Evolutionary conservation across 441 rosid genomes (phyloP), one percentile per base, ranked within the genome.

Genomic region (Hura crepitans): DNA sequence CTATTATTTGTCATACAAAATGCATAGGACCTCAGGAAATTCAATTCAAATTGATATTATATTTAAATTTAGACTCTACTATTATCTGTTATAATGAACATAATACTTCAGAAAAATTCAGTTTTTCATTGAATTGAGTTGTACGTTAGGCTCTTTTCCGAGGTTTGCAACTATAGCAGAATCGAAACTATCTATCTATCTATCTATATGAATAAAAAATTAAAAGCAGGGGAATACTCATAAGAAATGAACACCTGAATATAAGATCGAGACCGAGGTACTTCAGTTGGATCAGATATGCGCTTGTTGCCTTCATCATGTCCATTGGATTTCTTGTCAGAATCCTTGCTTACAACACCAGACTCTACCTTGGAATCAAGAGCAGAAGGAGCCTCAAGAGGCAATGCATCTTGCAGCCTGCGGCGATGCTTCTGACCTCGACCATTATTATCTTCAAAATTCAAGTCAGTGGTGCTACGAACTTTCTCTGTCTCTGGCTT

Each of bases 161-260:
- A 54, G 59, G 59, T 54, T 54, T 54, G 10, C 33, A 0, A 8
- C 11, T 54, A 42, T 18, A 62, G n/a, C n/a, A n/a, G n/a, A n/a
- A n/a, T n/a, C n/a, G n/a, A n/a, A n/a, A n/a, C n/a, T n/a, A n/a
- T n/a, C n/a, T n/a, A n/a, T n/a, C n/a, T n/a, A n/a, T n/a, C n/a
- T n/a, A n/a, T n/a, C n/a, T n/a, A 39, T 68, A 78, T 8, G 13
- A 54, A 22, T 42, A n/a, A 59, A 70, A 62, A 64, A 3, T 67
- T 35, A 12, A 3, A 11, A 33, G 43, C 63, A 17, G 33, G 63
- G 35, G 30, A 18, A 69, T 42, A 55, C 18, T 39, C 5, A 17
- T 22, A 64, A 77, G 54, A 59, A 6, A 65, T 45, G 43, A 68
- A 72, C 64, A 91, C 97, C 97, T 92, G 96, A 81, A 81, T 81